phyloP scores from a whole-genome alignment of 768 basidiomycete genomes.

The Suillus brevipes region DNA sequence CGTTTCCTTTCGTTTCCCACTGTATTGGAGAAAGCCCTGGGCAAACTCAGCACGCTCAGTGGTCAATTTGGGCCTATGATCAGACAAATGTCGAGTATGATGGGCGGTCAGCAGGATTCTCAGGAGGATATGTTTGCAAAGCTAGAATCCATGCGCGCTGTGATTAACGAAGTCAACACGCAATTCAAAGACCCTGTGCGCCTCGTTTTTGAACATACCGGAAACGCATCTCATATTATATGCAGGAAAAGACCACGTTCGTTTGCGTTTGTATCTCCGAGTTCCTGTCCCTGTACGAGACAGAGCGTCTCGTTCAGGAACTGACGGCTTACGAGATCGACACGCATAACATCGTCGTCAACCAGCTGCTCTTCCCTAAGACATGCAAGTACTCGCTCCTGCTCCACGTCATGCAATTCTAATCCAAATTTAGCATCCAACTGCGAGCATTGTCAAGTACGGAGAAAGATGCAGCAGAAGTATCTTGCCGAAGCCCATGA shows the following conservation, averaged over 20 bases:
- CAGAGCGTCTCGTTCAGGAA: conserved; percentile 96
- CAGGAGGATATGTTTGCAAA: conserved; percentile 99
- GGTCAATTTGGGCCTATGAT: conserved; percentile 98
- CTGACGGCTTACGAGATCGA: conserved; percentile 94
- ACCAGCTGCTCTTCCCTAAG: conserved; percentile 94
- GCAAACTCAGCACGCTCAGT: conserved; percentile 91
- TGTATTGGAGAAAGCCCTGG: conserved; percentile 95
- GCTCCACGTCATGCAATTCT: background rate
- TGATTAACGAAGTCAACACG: conserved; percentile 97
- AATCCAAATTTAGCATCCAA: conserved; percentile 61
- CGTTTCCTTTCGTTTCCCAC: conserved; percentile 99
- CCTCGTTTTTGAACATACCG: conserved; percentile 15
- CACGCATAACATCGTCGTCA: conserved; percentile 98
- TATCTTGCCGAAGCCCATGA: conserved; percentile 96
- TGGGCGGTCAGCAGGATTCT: conserved; percentile 86
- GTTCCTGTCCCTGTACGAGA: conserved; percentile 97
- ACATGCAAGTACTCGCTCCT: conserved; percentile 53
- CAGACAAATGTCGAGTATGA: conserved; percentile 92
- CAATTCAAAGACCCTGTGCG: conserved; percentile 98
- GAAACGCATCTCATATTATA: background rate
- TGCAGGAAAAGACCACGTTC: conserved; percentile 96
- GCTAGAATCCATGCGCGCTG: conserved; percentile 92
- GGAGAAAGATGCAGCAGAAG: conserved; percentile 98
- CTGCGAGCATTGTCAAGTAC: conserved; percentile 93
- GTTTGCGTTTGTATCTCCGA: conserved; percentile 99